Evolutionary conservation across 768 basidiomycete species (phyloP).

Genomic region (Panaeolus papilionaceus): DNA sequence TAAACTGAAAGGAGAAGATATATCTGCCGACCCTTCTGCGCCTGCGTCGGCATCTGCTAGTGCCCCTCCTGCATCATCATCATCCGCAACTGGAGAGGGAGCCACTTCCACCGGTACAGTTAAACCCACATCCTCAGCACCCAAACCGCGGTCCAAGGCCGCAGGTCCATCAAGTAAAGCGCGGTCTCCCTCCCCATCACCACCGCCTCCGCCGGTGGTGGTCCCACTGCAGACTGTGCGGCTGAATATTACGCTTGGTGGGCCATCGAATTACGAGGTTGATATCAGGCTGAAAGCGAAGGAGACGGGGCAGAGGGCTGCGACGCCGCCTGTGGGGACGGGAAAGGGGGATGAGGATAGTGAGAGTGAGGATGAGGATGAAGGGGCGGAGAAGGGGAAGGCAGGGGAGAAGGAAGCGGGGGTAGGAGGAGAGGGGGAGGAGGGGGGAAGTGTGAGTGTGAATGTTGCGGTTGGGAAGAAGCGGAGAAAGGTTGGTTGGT

Average conservation of each 20-base stretch:
- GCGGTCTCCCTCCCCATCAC: slow-evolving; percentile 55
- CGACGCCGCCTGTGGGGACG: slow-evolving; percentile 56
- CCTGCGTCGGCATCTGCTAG: neutral
- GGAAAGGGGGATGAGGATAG: slow-evolving; percentile 52
- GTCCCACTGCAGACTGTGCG: slow-evolving; percentile 69
- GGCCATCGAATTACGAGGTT: slow-evolving; percentile 77
- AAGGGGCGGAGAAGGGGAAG: slow-evolving; percentile 31
- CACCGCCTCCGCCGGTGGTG: slow-evolving; percentile 59
- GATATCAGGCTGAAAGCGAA: slow-evolving; percentile 65
- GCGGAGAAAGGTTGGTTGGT: slow-evolving; percentile 37
- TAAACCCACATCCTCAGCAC: slow-evolving; percentile 40
- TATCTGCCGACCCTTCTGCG: slow-evolving; percentile 12
- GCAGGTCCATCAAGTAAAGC: slow-evolving; percentile 29
- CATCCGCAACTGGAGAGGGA: slow-evolving; percentile 19
- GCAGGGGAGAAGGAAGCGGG: slow-evolving; percentile 26
- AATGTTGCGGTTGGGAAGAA: slow-evolving; percentile 33
- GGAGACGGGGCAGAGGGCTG: slow-evolving; percentile 66
- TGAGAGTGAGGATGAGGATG: slow-evolving; percentile 59
- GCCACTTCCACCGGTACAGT: slow-evolving; percentile 41
- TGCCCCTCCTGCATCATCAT: neutral
- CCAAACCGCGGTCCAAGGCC: slow-evolving; percentile 35
- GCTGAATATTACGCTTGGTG: slow-evolving; percentile 72
- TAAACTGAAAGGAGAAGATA: neutral
- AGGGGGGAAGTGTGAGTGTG: slow-evolving; percentile 36
- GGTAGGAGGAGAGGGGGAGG: slow-evolving; percentile 25